phyloP scores from a whole-genome alignment of 176 grass and related monocot genomes.

The Lolium multiflorum region DNA sequence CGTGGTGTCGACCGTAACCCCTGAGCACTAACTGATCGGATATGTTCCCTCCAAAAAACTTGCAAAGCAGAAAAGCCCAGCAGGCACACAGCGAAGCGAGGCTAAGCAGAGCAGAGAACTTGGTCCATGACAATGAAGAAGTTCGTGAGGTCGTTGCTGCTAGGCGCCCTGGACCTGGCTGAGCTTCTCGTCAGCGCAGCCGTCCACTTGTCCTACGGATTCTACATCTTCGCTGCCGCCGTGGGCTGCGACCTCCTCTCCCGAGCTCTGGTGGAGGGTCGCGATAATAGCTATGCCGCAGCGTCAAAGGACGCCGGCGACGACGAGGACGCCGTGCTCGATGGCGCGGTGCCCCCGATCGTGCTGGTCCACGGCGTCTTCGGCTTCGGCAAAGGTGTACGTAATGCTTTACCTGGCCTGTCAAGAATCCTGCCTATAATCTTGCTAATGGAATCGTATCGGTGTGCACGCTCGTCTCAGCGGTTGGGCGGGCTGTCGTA shows the following conservation, averaged over 20 bases:
- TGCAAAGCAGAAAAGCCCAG: neutral
- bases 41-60: constrained; percentile 8
- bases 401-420: neutral
- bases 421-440: neutral
- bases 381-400: constrained; percentile 90
- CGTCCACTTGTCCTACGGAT: constrained; percentile 69
- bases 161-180: constrained; percentile 28
- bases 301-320: constrained; percentile 10
- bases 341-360: constrained; percentile 65
- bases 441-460: neutral
- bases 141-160: neutral
- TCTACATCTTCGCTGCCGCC: constrained; percentile 82
- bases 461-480: constrained; percentile 33
- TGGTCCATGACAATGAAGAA: neutral
- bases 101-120: neutral
- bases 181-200: constrained; percentile 70
- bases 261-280: constrained; percentile 26
- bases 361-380: constrained; percentile 91
- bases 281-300: neutral
- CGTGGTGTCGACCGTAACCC: neutral
- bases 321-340: constrained; percentile 32
- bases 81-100: neutral
- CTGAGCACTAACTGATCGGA: neutral
- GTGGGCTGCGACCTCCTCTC: constrained; percentile 53
- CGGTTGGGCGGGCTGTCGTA: constrained; percentile 81